phyloP scores from a whole-genome alignment of 2,329 filamentous ascomycete genomes.

The Botrytis pseudocinerea region DNA sequence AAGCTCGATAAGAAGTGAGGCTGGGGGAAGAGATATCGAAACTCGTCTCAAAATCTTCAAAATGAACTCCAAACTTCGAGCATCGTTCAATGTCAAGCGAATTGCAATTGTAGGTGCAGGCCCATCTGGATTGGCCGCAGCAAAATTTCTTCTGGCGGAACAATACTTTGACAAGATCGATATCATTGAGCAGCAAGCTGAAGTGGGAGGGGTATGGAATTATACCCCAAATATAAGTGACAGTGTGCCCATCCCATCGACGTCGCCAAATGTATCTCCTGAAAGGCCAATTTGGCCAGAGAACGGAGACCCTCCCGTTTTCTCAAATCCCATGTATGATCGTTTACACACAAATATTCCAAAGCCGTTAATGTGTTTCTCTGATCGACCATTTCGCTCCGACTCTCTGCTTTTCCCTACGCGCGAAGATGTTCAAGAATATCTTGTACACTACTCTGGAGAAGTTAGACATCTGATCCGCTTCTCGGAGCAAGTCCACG shows the following conservation, averaged over 20 bases:
- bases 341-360: slow-evolving; percentile 85
- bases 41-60: neutral
- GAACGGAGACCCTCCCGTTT: slow-evolving; percentile 49
- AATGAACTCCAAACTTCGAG: slow-evolving; percentile 35
- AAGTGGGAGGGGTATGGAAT: slow-evolving; percentile 84
- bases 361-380: slow-evolving; percentile 75
- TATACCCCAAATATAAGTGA: slow-evolving; percentile 57
- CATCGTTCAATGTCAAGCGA: slow-evolving; percentile 49
- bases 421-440: slow-evolving; percentile 68
- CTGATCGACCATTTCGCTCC: slow-evolving; percentile 64
- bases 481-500: slow-evolving; percentile 70
- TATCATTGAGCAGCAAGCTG: slow-evolving; percentile 77
- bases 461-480: slow-evolving; percentile 66
- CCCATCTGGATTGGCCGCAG: slow-evolving; percentile 73
- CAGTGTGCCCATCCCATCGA: slow-evolving; percentile 63
- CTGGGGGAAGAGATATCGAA: neutral
- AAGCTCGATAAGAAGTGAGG: neutral
- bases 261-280: slow-evolving; percentile 60
- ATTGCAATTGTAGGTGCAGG: slow-evolving; percentile 84
- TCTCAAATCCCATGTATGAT: slow-evolving; percentile 83
- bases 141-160: slow-evolving; percentile 77
- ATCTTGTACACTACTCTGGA: slow-evolving; percentile 67
- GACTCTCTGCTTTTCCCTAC: slow-evolving; percentile 72
- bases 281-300: slow-evolving; percentile 61
- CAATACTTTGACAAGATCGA: slow-evolving; percentile 68